phyloP scores from a whole-genome alignment of 1,139 yeast species.

The Yamadazyma jaroonii region DNA sequence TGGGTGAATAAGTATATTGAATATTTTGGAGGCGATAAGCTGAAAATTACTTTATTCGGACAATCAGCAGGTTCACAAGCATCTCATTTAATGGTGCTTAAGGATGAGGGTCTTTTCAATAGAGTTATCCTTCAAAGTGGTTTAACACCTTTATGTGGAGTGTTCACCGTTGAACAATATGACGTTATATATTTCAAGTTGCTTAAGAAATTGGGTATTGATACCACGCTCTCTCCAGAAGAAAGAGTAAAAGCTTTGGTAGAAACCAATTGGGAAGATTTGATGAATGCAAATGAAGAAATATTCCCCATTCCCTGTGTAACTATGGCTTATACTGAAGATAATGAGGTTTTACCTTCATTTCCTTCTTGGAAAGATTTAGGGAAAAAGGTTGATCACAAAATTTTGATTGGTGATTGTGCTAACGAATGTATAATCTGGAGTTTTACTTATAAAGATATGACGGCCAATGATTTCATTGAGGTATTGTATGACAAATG shows the following conservation, averaged over 20 bases:
- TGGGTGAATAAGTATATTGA: slow-evolving; percentile 9
- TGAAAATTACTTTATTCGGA: slow-evolving; percentile 9
- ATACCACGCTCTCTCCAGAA: slow-evolving; percentile 7
- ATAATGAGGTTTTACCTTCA: slow-evolving; percentile 3
- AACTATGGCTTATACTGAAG: slow-evolving; percentile 15
- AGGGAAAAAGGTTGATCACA: slow-evolving; percentile 7
- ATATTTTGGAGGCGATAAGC: slow-evolving; percentile 8
- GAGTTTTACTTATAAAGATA: slow-evolving; percentile 10
- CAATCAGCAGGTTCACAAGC: slow-evolving; percentile 12
- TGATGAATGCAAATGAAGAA: slow-evolving; percentile 10
- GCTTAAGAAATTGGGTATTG: slow-evolving; percentile 10
- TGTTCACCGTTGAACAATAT: slow-evolving; percentile 12
- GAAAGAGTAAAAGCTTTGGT: slow-evolving; percentile 11
- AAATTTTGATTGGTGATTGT: slow-evolving; percentile 13
- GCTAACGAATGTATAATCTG: slow-evolving; percentile 14
- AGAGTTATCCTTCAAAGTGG: slow-evolving; percentile 16
- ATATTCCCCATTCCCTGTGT: slow-evolving; percentile 9
- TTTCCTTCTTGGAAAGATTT: slow-evolving; percentile 11
- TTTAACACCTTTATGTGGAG: slow-evolving; percentile 12
- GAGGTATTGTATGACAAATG: slow-evolving; percentile 2
- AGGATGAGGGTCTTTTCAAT: slow-evolving; percentile 9
- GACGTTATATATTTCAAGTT: slow-evolving; percentile 13
- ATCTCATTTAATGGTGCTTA: slow-evolving; percentile 10
- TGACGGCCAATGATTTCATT: slow-evolving; percentile 5
- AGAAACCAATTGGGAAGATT: slow-evolving; percentile 8